Base-by-base conservation (phyloP, 2,329 filamentous ascomycete genomes). In the Calonectria montana region DNA sequence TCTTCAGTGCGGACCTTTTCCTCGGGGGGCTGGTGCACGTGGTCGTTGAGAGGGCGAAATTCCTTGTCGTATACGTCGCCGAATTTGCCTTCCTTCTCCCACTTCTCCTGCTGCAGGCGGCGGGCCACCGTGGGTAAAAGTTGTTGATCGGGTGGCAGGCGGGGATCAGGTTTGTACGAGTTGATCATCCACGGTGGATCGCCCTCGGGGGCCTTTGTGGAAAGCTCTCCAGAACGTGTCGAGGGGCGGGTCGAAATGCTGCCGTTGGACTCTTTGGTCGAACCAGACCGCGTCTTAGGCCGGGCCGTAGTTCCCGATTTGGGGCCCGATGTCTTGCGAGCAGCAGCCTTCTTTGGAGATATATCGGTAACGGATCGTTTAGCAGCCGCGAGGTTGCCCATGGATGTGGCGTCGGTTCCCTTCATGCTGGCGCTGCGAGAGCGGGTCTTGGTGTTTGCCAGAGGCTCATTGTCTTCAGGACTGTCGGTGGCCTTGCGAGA, bases 141-240 rank as follows among this genome's bases (percentile, higher is more conserved):
- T 81, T 99, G 97, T 83, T 99, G 94, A 73, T 99, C 97, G 0
- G 95, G 97, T 7, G 97, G 97, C 39, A 99, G 87, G 72, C 95
- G 93, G 35, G 97, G 97, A 81, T 99, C 97, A 0, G 97, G 97
- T 80, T 97, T 97, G 84, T 98, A 99, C 84, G 97, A 95, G 25
- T 94, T 94, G 55, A 97, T 91, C 84, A 98, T 90, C 97, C 97
- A 99, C 64, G 97, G 97, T 12, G 97, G 95, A 66, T 98, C 96
- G 23, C 97, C 97, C 86, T 98, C 97, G 0, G 96, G 96, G 48
- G 92, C 90, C 80, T 94, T 90, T 88, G 82, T 80, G 48, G 85
- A 82, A 35, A 88, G 76, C 70, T 90, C 90, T 23, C 91, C 91
- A 8, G 90, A 91, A 71, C 91, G 87, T 1, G 92, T 94, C 3